Percentiles rank a stretch among this genome's conserved stretches.
Evolutionary conservation across 169 alveolate genomes (phyloP).

Genomic region (Plasmodium vivax): DNA sequence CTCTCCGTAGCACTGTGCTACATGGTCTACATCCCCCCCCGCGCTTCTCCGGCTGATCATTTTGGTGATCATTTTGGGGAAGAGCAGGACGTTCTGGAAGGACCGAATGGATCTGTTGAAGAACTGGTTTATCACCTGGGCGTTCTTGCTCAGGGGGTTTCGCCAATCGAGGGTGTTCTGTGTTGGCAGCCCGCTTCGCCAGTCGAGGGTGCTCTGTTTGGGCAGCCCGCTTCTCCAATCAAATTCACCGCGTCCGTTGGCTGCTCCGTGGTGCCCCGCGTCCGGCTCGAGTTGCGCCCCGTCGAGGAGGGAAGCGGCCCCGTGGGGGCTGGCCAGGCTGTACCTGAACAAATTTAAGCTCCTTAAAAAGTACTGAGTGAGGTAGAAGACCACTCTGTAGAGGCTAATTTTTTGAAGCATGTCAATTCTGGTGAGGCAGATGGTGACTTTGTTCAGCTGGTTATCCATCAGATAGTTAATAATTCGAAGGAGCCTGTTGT

Average conservation of each 20-base stretch:
- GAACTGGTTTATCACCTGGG: neutral
- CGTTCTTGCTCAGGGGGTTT: neutral
- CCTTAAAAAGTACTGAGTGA: conserved; percentile 55
- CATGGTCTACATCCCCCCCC: neutral
- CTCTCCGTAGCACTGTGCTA: neutral
- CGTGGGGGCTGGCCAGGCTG: neutral
- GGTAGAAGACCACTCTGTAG: conserved; percentile 43
- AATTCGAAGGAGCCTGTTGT: conserved; percentile 30
- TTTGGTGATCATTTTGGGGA: conserved; percentile 14
- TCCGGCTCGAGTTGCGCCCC: neutral
- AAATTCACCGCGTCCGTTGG: neutral
- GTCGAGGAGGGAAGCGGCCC: neutral
- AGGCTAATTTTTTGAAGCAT: conserved; percentile 12
- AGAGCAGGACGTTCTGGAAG: conserved; percentile 36
- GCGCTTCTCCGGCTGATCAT: neutral
- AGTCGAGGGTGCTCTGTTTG: no score
- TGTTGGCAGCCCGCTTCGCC: neutral
- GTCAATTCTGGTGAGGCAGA: conserved; percentile 52
- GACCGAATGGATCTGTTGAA: conserved; percentile 45
- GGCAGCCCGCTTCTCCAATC: neutral
- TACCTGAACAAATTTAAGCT: conserved; percentile 33
- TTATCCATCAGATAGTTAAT: conserved; percentile 49
- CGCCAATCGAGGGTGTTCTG: neutral
- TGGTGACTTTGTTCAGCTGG: conserved; percentile 50
- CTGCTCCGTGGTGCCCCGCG: neutral